Evolutionary conservation across 2,329 filamentous ascomycete species (phyloP).

Genomic region (Clonostachys byssicola): DNA sequence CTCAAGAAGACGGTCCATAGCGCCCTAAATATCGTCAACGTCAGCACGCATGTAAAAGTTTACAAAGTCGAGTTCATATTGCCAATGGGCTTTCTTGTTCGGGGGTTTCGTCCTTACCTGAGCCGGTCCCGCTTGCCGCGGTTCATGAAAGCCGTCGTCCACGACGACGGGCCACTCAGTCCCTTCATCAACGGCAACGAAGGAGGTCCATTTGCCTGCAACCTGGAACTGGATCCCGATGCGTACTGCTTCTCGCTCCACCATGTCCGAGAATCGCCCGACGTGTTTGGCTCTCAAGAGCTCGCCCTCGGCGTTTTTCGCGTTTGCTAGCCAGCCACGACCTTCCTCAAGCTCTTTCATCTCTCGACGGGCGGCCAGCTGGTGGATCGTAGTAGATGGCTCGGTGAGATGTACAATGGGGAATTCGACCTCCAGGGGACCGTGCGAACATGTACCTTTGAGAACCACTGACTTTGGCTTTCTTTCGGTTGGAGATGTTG

Average conservation of each 20-base stretch:
- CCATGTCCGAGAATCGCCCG: slow-evolving; percentile 52
- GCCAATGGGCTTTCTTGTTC: too few relatives aligned
- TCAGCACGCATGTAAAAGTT: too few relatives aligned
- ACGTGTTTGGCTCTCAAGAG: slow-evolving; percentile 40
- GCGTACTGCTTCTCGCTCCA: slow-evolving; percentile 61
- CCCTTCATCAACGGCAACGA: slow-evolving; percentile 60
- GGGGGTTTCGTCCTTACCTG: too few relatives aligned
- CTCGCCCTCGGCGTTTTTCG: slow-evolving; percentile 36
- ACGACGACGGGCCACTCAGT: too few relatives aligned
- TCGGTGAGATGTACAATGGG: slow-evolving; percentile 47
- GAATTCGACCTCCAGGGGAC: slow-evolving; percentile 60
- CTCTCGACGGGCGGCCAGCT: slow-evolving; percentile 65
- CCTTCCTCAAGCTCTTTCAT: slow-evolving; percentile 67
- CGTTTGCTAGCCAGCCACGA: slow-evolving; percentile 59
- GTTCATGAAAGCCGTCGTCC: too few relatives aligned
- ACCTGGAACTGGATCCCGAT: slow-evolving; percentile 65
- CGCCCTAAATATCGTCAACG: too few relatives aligned
- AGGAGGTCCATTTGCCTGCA: slow-evolving; percentile 67
- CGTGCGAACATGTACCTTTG: slow-evolving; percentile 49
- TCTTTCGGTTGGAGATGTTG: slow-evolving; percentile 34
- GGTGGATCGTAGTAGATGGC: slow-evolving; percentile 56
- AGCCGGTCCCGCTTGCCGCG: too few relatives aligned
- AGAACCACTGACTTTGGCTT: slow-evolving; percentile 51
- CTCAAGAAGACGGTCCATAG: too few relatives aligned
- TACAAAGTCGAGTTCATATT: too few relatives aligned